These are phyloP conservation scores for Aspergillus fischeri DNA, from an alignment of 2,329 filamentous ascomycete genomes.

Conservation along the genomic window DNA sequence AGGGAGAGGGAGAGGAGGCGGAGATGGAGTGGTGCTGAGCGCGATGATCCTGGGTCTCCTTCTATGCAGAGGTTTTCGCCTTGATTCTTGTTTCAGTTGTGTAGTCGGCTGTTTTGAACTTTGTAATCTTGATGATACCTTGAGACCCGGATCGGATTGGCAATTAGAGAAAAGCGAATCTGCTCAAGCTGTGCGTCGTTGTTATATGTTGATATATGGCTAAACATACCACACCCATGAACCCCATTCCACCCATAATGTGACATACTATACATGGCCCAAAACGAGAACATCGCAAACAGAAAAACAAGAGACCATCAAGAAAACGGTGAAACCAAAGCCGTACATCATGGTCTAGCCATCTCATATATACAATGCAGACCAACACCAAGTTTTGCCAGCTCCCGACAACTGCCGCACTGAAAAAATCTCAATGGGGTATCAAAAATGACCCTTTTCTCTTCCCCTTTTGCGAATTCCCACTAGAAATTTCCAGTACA, in stretches of 20 bases:
- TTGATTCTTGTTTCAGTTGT: not conserved
- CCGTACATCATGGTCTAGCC: not conserved
- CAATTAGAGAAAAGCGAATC: not conserved
- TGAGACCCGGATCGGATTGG: not conserved
- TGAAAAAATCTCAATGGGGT: not conserved
- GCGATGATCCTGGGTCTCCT: slow-evolving; percentile 9
- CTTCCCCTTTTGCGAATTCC: not conserved
- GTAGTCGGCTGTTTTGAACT: not conserved
- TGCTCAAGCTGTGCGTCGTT: not conserved
- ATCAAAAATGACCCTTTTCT: not conserved
- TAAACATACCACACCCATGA: not conserved
- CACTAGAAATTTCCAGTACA: not conserved
- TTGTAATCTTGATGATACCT: not conserved
- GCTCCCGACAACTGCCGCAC: not conserved
- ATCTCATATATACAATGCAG: not conserved
- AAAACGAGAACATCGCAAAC: not conserved
- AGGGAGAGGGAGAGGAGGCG: slow-evolving; percentile 19
- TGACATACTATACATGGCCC: not conserved
- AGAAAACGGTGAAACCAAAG: not conserved
- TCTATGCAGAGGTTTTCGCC: slow-evolving; percentile 2
- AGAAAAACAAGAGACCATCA: not conserved
- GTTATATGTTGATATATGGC: not conserved
- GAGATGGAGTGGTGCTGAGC: slow-evolving; percentile 17
- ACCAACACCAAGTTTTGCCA: not conserved
- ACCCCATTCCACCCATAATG: not conserved